phyloP scores from a whole-genome alignment of 495 filamentous ascomycete genomes.

The Hyaloscypha bicolor region DNA sequence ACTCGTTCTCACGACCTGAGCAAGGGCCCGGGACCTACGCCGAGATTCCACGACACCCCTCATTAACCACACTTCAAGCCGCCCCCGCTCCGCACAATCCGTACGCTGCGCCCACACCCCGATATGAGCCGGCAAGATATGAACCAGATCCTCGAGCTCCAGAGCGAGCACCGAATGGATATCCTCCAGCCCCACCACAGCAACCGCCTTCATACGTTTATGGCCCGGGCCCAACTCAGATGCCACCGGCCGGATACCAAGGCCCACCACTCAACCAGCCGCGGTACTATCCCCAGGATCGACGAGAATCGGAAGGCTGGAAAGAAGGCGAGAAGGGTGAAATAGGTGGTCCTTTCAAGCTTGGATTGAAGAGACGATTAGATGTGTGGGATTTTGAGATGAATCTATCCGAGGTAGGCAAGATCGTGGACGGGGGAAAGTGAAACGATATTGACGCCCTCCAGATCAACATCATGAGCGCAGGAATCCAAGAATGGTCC shows the following conservation, averaged over 20 bases:
- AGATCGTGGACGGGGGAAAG: not conserved
- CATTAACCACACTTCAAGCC: constrained; percentile 20
- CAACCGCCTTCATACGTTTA: constrained; percentile 17
- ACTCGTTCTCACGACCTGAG: constrained; percentile 27
- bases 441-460: constrained; percentile 3
- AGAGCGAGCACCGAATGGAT: constrained; percentile 26
- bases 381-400: constrained; percentile 34
- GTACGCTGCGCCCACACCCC: constrained; percentile 17
- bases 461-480: constrained; percentile 24
- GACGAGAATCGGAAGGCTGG: constrained; percentile 23
- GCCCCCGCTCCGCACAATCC: constrained; percentile 23
- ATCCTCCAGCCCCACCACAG: constrained; percentile 23
- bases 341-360: constrained; percentile 12
- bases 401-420: constrained; percentile 26
- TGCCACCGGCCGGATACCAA: constrained; percentile 11
- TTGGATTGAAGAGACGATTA: constrained; percentile 30
- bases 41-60: constrained; percentile 20
- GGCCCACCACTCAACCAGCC: constrained; percentile 20
- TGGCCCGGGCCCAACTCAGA: constrained; percentile 11
- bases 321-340: constrained; percentile 16
- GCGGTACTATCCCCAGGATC: constrained; percentile 22
- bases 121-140: constrained; percentile 28
- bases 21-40: constrained; percentile 11
- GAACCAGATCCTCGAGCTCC: constrained; percentile 27
- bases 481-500: constrained; percentile 24